Evolutionary conservation across 164 flowering plant species (phyloP).

Genomic region (Berberis vulgaris): DNA sequence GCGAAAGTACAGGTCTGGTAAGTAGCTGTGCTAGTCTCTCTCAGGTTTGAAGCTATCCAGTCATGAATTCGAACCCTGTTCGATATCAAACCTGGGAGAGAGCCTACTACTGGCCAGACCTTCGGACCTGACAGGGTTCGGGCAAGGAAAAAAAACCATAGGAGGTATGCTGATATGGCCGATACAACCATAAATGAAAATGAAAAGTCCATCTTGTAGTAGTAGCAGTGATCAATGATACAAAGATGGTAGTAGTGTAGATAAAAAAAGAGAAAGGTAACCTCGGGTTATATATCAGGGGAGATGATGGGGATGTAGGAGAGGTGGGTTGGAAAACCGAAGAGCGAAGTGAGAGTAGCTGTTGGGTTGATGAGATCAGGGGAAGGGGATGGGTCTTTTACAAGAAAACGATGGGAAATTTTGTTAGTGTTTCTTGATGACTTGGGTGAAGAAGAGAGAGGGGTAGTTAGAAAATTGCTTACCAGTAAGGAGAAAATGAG

Average conservation of each 20-base stretch:
- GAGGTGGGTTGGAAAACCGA: not conserved
- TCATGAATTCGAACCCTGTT: conserved; percentile 70
- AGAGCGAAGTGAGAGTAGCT: not conserved
- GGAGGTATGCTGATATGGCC: conserved; percentile 31
- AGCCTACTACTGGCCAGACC: conserved; percentile 63
- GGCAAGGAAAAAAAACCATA: conserved; percentile 56
- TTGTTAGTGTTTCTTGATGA: not conserved
- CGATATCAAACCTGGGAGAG: conserved; percentile 43
- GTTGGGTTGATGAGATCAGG: too few relatives aligned
- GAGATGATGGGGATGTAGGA: not conserved
- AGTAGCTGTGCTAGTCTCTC: conserved; percentile 38
- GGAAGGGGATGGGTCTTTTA: not conserved
- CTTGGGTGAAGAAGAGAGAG: not conserved
- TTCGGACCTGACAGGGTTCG: conserved; percentile 61
- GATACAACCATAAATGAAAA: conserved; percentile 1
- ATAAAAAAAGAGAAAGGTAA: not conserved
- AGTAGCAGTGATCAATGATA: not conserved
- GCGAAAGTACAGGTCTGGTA: conserved; percentile 67
- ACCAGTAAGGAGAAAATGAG: not conserved
- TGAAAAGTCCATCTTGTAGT: not conserved
- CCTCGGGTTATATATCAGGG: not conserved
- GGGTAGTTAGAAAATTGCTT: not conserved
- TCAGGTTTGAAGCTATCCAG: conserved; percentile 65
- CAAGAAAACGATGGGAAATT: not conserved
- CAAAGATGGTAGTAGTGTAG: not conserved